Percentiles rank a stretch among this genome's conserved stretches.
phyloP scores from a whole-genome alignment of 139 green algal species.

The Raphidocelis subcapitata region DNA sequence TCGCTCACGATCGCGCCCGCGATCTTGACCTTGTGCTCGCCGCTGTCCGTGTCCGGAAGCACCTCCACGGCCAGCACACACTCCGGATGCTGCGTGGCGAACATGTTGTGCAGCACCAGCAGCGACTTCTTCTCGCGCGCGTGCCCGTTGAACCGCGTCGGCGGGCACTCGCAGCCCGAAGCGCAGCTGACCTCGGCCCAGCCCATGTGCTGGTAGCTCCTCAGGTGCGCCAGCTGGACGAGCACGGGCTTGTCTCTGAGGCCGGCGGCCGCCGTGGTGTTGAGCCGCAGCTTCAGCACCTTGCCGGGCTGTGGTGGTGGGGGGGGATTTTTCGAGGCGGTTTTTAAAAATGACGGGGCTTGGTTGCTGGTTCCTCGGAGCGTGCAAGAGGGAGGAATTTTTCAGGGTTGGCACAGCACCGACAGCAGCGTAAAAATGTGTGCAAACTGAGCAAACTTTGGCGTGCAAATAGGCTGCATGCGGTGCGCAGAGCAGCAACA shows the following conservation, averaged over 20 bases:
- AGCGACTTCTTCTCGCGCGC: conserved; percentile 5
- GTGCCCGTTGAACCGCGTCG: conserved; percentile 22
- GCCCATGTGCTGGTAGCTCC: conserved; percentile 32
- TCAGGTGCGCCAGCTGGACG: conserved; percentile 35
- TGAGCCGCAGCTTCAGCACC: conserved; percentile 16
- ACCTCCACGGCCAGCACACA: conserved; percentile 25
- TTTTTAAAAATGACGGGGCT: too few species aligned
- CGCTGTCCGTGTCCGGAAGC: neutral
- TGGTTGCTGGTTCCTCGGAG: too few species aligned
- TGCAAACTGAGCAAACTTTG: too few species aligned
- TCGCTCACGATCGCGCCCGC: conserved; percentile 20
- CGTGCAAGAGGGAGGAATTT: too few species aligned
- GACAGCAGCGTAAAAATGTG: too few species aligned
- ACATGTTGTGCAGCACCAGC: conserved; percentile 28
- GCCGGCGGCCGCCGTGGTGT: conserved; percentile 15
- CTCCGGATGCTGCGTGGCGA: conserved; percentile 8
- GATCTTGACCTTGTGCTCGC: conserved; percentile 29
- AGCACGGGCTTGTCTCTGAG: conserved; percentile 8
- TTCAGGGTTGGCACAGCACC: too few species aligned
- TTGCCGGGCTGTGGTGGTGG: conserved; percentile 2
- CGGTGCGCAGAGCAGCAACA: too few species aligned
- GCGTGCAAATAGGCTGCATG: too few species aligned
- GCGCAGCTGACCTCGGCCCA: conserved; percentile 24
- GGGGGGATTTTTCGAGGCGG: too few species aligned
- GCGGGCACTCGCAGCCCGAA: conserved; percentile 10